Evolutionary conservation across 176 grass and related monocot species (phyloP), one percentile per base, ranked within the genome.

Genomic region (Avena sativa): DNA sequence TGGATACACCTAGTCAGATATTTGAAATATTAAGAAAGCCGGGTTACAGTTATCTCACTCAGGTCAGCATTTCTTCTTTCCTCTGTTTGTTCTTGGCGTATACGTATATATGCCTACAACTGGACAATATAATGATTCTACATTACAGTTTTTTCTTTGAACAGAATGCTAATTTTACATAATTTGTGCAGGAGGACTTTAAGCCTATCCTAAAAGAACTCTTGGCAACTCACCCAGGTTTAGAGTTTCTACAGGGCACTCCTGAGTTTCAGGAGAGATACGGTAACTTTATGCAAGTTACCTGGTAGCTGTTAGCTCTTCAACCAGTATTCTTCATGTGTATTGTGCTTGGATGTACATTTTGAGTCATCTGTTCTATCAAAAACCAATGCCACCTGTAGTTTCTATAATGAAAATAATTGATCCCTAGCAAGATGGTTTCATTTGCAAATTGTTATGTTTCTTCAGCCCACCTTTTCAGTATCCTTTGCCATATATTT

Each of bases 261-360:
- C 97, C 97, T 3, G 97, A 99, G 83, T 99, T 99, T 97, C 97
- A 99, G 86, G 97, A 99, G 79, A 97, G 97, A 99, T 99, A 99
- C 60, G 94, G 97, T 99, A 90, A 67, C 85, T 81, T 63, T 53
- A 38, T 73, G 12, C 20, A 77, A 43, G 9, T 36, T 52, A 81
- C 81, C 8, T 65, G 63, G 21, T 65, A 71, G 28, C n/a, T 19
- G 38, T 30, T 19, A 15, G 30, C 44, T 30, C 53, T 20, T n/a
- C 20, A 53, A 76, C 38, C 62, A 23, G 4, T 74, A 34, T 74
- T 79, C 5, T 44, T 66, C 19, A 14, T 86, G 17, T 86, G 50
- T 75, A 67, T 14, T 78, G 38, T 74, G 70, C 47, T 56, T 32
- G 63, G 16, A 76, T 68, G 48, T 81, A 19, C 49, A 64, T 77